Evolutionary conservation across 305 asterid species (phyloP), one percentile per base, ranked within the genome.

Genomic region (Rubia peregrina): DNA sequence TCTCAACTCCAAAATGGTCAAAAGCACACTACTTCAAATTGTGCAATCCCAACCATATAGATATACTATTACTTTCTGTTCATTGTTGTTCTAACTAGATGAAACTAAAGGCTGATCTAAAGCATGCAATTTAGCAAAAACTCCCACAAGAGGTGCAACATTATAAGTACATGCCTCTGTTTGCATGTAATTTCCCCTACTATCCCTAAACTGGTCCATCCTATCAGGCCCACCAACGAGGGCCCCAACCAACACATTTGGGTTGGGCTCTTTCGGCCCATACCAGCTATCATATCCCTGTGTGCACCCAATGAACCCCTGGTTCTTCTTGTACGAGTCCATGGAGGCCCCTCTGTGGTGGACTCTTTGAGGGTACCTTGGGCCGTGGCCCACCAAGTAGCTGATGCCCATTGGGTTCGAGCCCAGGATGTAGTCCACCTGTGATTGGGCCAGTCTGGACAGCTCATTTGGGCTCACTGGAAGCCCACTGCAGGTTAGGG

Each of bases 111-210:
- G 30, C 30, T 33, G 62, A 51, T 44, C 67, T 17, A 72, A 9
- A 4, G 83, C 75, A 42, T 80, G 71, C 53, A 93, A 22, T 56
- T 77, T 84, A 17, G 97, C 97, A 61, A 93, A 89, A 76, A 85
- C 85, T 24, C 97, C 97, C 5, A 89, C 90, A 46, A 93, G 74
- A 0, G 97, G 96, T 0, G 97, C 97, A 0, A 94, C 84, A 63
- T 88, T 93, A n/a, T 89, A 90, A 2, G 95, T 88, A 71, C 98
- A 93, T 55, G 96, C 96, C 78, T 93, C 97, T 2, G 98, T 89
- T 70, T 93, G 98, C 85, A 85, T 76, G 16, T 82, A 88, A 41
- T 90, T 87, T 3, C 85, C 92, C 71, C 96, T 75, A 1, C 81
- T 71, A 74, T 93, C 97, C n/a, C 11, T 57, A 11, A 85, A 90